Evolutionary conservation across 306 rosid genomes (phyloP).

Genomic region (Vigna mungo): DNA sequence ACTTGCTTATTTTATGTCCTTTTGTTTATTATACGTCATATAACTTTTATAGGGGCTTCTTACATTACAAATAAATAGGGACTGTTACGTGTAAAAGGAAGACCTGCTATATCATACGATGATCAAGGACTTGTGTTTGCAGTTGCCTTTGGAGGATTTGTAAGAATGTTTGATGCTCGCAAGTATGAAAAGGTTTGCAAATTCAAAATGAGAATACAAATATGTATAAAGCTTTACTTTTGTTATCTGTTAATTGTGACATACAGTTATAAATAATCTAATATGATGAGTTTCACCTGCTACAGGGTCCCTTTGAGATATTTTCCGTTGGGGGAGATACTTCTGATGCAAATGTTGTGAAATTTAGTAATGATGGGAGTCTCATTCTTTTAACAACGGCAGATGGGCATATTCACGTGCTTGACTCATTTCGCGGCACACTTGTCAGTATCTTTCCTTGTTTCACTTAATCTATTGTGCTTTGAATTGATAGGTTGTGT

Average conservation of each 20-base stretch:
- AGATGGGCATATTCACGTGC: constrained; percentile 89
- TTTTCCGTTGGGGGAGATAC: constrained; percentile 89
- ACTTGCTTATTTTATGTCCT: constrained; percentile 36
- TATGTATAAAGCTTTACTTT: not conserved
- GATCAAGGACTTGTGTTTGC: constrained; percentile 95
- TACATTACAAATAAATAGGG: constrained; percentile 59
- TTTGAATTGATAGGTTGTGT: constrained; percentile 36
- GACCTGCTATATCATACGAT: constrained; percentile 92
- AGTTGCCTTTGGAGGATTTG: constrained; percentile 87
- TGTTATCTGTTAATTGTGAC: constrained; percentile 10
- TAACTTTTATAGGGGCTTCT: constrained; percentile 41
- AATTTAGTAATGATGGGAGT: constrained; percentile 94
- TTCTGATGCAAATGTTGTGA: constrained; percentile 94
- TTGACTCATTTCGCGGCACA: constrained; percentile 93
- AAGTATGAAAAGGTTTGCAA: constrained; percentile 82
- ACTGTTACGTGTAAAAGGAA: constrained; percentile 91
- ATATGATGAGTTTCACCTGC: constrained; percentile 39
- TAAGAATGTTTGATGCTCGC: constrained; percentile 93
- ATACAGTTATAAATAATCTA: too few species aligned
- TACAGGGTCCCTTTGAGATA: constrained; percentile 91
- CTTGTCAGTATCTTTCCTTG: constrained; percentile 63
- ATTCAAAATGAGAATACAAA: constrained; percentile 31
- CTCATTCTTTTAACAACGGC: constrained; percentile 87
- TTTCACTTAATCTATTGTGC: constrained; percentile 22
- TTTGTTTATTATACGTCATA: constrained; percentile 37